Percentiles rank a stretch among this genome's conserved stretches.
These are phyloP conservation scores for Chlorella sp. DNA, from an alignment of 139 green algal genomes.

Conservation along the genomic window DNA sequence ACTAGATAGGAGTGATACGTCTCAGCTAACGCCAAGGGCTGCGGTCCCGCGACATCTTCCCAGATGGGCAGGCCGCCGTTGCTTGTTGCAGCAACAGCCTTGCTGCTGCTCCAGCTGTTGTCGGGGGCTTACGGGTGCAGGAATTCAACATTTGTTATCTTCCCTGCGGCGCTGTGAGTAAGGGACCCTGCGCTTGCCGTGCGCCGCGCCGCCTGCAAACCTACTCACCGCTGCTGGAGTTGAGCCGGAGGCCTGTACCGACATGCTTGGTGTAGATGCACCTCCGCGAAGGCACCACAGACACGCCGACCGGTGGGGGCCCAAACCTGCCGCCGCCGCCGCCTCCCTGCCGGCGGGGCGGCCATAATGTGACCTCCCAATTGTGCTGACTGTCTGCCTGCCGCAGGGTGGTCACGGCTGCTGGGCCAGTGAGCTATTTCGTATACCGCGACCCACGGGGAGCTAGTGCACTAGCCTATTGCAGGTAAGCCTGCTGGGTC, in stretches of 20 bases:
- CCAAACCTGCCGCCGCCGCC: neutral
- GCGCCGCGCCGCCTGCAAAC: neutral
- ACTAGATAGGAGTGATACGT: no score
- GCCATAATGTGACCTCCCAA: neutral
- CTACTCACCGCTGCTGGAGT: neutral
- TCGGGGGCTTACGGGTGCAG: neutral
- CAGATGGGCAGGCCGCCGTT: no score
- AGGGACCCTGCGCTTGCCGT: neutral
- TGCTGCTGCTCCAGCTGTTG: neutral
- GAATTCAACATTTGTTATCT: conserved; percentile 1
- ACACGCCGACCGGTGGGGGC: neutral
- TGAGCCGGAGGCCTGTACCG: neutral
- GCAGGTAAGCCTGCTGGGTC: neutral
- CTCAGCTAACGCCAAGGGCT: neutral
- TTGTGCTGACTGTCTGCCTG: no score
- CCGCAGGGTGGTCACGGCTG: neutral
- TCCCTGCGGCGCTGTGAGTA: neutral
- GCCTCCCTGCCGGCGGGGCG: neutral
- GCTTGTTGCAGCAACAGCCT: neutral
- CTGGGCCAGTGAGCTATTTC: neutral
- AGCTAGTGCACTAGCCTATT: neutral
- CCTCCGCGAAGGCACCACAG: no score
- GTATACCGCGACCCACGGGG: conserved; percentile 3
- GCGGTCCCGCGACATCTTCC: no score
- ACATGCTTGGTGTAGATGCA: no score